Evolutionary conservation across 768 basidiomycete genomes (phyloP).

Genomic region (Exsudoporus frostii): DNA sequence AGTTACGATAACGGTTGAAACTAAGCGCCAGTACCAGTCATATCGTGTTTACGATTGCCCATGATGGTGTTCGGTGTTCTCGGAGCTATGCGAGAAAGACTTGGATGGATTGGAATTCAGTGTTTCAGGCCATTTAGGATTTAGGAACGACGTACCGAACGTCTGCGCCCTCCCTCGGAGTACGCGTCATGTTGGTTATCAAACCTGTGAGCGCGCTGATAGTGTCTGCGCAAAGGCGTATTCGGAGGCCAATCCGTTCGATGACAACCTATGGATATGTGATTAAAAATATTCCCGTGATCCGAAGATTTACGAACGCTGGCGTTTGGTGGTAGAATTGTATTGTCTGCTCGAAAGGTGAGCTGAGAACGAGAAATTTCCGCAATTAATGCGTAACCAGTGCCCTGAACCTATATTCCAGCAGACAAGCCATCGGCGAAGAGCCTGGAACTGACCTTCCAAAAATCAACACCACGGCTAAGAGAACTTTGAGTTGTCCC

Average conservation of each 20-base stretch:
- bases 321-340: constrained; percentile 33
- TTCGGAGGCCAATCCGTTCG: constrained; percentile 47
- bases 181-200: constrained; percentile 46
- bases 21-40: constrained; percentile 28
- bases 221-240: constrained; percentile 81
- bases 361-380: constrained; percentile 54
- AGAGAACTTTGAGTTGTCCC: constrained; percentile 18
- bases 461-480: constrained; percentile 44
- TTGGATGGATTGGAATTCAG: constrained; percentile 5
- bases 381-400: constrained; percentile 67
- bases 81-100: constrained; percentile 3
- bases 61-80: constrained; percentile 6
- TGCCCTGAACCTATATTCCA: constrained; percentile 35
- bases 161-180: constrained; percentile 35
- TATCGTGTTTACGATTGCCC: constrained; percentile 10
- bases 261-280: constrained; percentile 47
- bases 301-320: constrained; percentile 32
- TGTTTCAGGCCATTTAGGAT: background rate
- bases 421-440: background rate
- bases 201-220: constrained; percentile 56
- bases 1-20: background rate
- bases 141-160: constrained; percentile 21
- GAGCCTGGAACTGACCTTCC: constrained; percentile 56
- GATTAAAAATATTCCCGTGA: background rate
- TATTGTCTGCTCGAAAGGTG: constrained; percentile 32